Conservation (phyloP, 108 stramenopile species). For the Pseudonitzschia multistriata region DNA sequence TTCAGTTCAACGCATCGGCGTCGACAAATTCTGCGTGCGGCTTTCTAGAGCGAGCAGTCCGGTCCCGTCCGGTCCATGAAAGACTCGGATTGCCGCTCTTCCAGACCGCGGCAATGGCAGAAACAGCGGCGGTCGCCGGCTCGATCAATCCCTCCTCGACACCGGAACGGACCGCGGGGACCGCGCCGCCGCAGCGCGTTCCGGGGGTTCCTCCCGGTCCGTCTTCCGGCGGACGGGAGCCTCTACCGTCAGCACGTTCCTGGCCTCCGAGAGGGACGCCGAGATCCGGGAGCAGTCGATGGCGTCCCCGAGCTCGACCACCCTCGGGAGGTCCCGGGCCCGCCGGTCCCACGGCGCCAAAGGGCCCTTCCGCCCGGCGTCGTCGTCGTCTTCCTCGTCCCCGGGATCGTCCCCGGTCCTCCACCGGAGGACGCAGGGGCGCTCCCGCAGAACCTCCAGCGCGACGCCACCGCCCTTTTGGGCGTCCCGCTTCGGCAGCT, state of each 20-base stretch:
- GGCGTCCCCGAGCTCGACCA: not conserved
- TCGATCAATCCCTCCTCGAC: not conserved
- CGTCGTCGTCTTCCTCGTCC: not conserved
- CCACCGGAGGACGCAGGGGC: conserved; percentile 8
- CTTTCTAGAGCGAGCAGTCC: too few species aligned
- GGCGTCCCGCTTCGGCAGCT: not conserved
- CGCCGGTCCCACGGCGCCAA: not conserved
- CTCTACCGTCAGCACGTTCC: not conserved
- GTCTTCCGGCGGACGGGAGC: conserved; percentile 1
- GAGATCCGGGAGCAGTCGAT: conserved; percentile 8
- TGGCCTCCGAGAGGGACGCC: conserved; percentile 9
- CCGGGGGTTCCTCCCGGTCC: not conserved
- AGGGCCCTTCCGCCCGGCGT: not conserved
- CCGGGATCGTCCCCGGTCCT: not conserved
- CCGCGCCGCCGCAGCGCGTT: not conserved
- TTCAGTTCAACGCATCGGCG: too few species aligned
- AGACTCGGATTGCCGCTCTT: too few species aligned
- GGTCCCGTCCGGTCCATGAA: too few species aligned
- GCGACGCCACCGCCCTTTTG: not conserved
- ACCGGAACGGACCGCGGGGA: not conserved
- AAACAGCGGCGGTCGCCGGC: not conserved
- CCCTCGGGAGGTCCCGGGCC: not conserved
- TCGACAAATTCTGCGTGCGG: too few species aligned
- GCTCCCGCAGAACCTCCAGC: conserved; percentile 5
- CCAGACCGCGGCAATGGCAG: too few species aligned